A percentile compares a stretch with the other conserved stretches of the same genome.
These are phyloP conservation scores for Globisporangium acanthophoron DNA, from an alignment of 352 stramenopile species.

Conservation along the genomic window DNA sequence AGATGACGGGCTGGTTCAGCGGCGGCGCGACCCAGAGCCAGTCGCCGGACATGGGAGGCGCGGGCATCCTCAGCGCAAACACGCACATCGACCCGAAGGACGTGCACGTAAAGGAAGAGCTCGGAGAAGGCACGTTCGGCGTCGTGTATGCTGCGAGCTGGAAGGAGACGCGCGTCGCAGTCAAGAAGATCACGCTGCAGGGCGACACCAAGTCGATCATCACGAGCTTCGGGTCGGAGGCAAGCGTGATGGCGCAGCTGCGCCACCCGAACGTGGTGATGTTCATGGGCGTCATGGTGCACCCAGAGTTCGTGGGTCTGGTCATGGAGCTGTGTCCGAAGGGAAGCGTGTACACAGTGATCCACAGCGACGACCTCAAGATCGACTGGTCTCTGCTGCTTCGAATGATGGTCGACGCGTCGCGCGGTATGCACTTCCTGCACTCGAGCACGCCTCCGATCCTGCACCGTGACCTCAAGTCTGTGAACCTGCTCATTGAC, in stretches of 20 bases:
- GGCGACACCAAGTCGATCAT: constrained; percentile 79
- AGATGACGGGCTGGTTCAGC: constrained; percentile 86
- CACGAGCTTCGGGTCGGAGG: constrained; percentile 76
- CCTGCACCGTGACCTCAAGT: constrained; percentile 89
- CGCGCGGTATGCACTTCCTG: constrained; percentile 88
- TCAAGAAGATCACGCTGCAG: constrained; percentile 83
- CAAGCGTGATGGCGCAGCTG: constrained; percentile 79
- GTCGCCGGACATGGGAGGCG: constrained; percentile 29
- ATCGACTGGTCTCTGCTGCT: constrained; percentile 85
- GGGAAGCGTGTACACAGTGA: constrained; percentile 78
- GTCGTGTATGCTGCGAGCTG: constrained; percentile 70
- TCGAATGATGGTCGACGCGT: constrained; percentile 85
- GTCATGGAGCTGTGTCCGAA: constrained; percentile 89
- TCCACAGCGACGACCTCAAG: constrained; percentile 70
- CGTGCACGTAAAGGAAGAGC: constrained; percentile 71
- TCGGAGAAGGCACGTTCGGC: constrained; percentile 73
- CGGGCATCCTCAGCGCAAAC: constrained; percentile 69
- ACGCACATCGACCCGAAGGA: constrained; percentile 83
- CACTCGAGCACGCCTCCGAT: constrained; percentile 87
- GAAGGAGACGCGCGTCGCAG: constrained; percentile 77
- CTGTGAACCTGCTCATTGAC: constrained; percentile 87
- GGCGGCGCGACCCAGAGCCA: constrained; percentile 57
- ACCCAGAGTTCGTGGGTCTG: constrained; percentile 79
- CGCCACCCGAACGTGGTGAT: constrained; percentile 85
- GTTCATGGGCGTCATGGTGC: constrained; percentile 89